These are phyloP conservation scores for Spinellus fusiger DNA, from an alignment of 192 early-diverging fungal species.

Conservation along the genomic window DNA sequence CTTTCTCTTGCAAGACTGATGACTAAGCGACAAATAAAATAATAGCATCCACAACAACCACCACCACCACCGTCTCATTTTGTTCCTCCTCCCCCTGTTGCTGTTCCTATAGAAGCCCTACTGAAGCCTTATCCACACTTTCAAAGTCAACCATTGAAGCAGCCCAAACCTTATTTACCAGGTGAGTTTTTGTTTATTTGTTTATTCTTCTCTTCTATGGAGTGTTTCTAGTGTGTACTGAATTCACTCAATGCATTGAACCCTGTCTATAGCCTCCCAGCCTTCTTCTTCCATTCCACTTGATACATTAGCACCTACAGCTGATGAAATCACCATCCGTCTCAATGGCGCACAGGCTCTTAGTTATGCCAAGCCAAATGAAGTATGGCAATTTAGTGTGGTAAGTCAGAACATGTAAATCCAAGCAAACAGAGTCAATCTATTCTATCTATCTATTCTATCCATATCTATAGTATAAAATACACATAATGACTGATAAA, in stretches of 20 bases:
- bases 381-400: slow-evolving; percentile 31
- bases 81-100: not conserved
- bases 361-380: not conserved
- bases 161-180: slow-evolving; percentile 12
- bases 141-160: slow-evolving; percentile 2
- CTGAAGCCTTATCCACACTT: not conserved
- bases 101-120: slow-evolving; percentile 2
- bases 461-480: not conserved
- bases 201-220: not conserved
- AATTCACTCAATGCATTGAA: too few relatives aligned
- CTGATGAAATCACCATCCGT: slow-evolving; percentile 16
- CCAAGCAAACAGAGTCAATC: too few relatives aligned
- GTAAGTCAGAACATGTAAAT: slow-evolving; percentile 25
- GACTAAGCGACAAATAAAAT: not conserved
- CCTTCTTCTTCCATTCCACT: not conserved
- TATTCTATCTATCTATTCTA: slow-evolving; percentile 2
- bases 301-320: slow-evolving; percentile 18
- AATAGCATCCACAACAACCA: not conserved
- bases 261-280: slow-evolving; percentile 4
- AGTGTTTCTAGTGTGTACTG: too few relatives aligned
- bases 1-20: not conserved
- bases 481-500: not conserved
- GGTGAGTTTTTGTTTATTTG: slow-evolving; percentile 9
- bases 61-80: not conserved
- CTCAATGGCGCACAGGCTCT: slow-evolving; percentile 10